Evolutionary conservation across 106 monocot species (phyloP).

Genomic region (Agapanthus africanus): DNA sequence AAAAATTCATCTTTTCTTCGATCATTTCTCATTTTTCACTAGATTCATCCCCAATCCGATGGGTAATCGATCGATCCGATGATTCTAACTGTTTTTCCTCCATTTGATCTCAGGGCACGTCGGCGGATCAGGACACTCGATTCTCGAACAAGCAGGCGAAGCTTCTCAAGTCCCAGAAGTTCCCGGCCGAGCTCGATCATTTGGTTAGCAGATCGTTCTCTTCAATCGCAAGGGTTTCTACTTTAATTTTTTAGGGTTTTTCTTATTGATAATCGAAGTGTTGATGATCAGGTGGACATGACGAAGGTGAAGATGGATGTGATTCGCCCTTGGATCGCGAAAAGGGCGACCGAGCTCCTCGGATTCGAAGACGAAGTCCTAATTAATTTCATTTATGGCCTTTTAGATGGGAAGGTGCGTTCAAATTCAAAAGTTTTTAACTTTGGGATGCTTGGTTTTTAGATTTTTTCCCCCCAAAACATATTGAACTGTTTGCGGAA

Average conservation of each 20-base stretch:
- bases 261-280: too few species aligned
- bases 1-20: not conserved
- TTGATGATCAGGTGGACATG: constrained; percentile 43
- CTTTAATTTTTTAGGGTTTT: too few species aligned
- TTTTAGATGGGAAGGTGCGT: constrained; percentile 58
- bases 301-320: constrained; percentile 82
- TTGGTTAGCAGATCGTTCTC: constrained; percentile 31
- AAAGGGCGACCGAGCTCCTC: constrained; percentile 60
- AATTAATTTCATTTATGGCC: constrained; percentile 74
- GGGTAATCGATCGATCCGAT: too few species aligned
- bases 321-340: constrained; percentile 78
- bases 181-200: constrained; percentile 83
- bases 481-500: not conserved
- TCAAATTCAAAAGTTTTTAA: not conserved
- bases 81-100: not conserved
- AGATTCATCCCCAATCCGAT: not conserved
- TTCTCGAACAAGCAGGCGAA: constrained; percentile 99
- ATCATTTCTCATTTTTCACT: not conserved
- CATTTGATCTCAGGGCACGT: constrained; percentile 67
- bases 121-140: constrained; percentile 95
- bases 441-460: not conserved
- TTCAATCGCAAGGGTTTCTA: too few species aligned
- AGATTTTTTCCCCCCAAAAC: not conserved
- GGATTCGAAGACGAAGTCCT: constrained; percentile 92
- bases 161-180: constrained; percentile 93